These are phyloP conservation scores for Carex littledalei DNA, from an alignment of 176 grass and related monocot genomes.

Conservation along the genomic window DNA sequence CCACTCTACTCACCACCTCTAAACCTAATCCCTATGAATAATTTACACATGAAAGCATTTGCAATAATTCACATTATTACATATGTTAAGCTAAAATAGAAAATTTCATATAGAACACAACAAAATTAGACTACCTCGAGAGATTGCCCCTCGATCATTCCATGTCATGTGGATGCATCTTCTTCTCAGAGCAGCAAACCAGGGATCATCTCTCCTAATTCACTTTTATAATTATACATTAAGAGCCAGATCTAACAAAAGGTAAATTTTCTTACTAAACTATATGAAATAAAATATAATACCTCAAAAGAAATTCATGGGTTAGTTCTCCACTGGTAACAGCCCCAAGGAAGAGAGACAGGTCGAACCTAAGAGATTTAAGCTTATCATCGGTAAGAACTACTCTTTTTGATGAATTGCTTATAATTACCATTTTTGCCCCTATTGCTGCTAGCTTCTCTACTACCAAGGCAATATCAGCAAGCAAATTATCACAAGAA, in stretches of 20 bases:
- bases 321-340: conserved; percentile 90
- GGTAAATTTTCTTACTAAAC: background rate
- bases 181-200: conserved; percentile 75
- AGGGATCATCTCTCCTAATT: conserved; percentile 68
- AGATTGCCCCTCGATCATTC: conserved; percentile 55
- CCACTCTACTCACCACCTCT: conserved; percentile 58
- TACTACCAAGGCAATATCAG: conserved; percentile 37
- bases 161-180: conserved; percentile 72
- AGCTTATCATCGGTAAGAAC: conserved; percentile 71
- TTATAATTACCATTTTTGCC: conserved; percentile 83
- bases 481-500: background rate
- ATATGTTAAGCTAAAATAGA: no score
- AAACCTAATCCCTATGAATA: conserved; percentile 66
- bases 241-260: background rate
- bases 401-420: conserved; percentile 80
- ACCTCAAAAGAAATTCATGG: conserved; percentile 76
- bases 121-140: conserved; percentile 43
- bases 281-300: background rate
- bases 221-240: background rate
- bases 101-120: background rate
- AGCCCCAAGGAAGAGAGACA: conserved; percentile 52
- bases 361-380: conserved; percentile 53
- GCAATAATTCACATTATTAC: background rate
- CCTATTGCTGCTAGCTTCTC: conserved; percentile 71
- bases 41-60: background rate